Conservation (phyloP, 129 eudicot genomes). For the Sambucus nigra region DNA sequence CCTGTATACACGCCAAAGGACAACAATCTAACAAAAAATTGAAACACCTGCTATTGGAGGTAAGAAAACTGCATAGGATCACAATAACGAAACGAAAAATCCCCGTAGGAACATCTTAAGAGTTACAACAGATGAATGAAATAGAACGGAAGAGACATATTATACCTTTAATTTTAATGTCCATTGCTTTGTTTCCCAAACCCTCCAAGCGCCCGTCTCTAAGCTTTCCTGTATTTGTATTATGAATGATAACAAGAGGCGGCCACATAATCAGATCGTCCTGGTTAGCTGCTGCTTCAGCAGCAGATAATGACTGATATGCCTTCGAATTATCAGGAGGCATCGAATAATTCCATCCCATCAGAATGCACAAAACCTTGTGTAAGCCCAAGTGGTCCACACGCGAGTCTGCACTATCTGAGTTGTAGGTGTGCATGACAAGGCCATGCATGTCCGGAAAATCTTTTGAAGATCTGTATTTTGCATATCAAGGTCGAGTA, state of each 20-base stretch:
- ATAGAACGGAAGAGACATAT: conserved; percentile 12
- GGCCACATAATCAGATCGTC: conserved; percentile 94
- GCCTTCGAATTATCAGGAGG: conserved; percentile 78
- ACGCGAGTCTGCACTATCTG: conserved; percentile 47
- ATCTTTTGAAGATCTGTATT: conserved; percentile 86
- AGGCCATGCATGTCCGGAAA: conserved; percentile 78
- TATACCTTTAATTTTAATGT: conserved; percentile 82
- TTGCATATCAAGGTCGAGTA: conserved; percentile 36
- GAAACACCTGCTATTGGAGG: background rate
- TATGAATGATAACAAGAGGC: conserved; percentile 79
- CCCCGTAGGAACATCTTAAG: background rate
- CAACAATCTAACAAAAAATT: background rate
- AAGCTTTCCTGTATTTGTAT: conserved; percentile 75
- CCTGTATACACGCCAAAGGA: background rate
- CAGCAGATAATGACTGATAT: conserved; percentile 70
- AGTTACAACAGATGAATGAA: conserved; percentile 6
- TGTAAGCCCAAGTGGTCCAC: conserved; percentile 89
- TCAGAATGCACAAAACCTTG: conserved; percentile 80
- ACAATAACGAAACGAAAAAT: background rate
- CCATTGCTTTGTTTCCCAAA: conserved; percentile 89
- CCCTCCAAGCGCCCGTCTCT: conserved; percentile 92
- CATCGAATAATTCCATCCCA: conserved; percentile 79
- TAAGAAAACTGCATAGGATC: background rate
- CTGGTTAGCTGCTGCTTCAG: conserved; percentile 58
- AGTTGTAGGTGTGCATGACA: conserved; percentile 79